A percentile compares a stretch with the other conserved stretches of the same genome.
Evolutionary conservation across 2,329 filamentous ascomycete genomes (phyloP).

Genomic region (Trichoderma aggressivum): DNA sequence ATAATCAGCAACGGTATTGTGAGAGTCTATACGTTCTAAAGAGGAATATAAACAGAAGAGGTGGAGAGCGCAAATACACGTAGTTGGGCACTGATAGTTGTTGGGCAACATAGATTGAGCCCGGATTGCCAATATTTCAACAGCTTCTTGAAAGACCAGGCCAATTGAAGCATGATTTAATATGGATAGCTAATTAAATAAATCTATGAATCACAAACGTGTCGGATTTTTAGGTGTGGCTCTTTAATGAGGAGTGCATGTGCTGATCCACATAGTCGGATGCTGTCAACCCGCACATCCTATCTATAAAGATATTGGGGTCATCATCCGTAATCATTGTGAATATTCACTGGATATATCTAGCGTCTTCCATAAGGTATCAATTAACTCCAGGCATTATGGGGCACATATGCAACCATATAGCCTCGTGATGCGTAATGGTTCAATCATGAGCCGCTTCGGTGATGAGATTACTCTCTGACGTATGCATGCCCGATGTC

Average conservation of each 20-base stretch:
- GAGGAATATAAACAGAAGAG: not conserved
- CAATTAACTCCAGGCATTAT: not conserved
- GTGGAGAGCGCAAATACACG: not conserved
- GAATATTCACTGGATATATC: not conserved
- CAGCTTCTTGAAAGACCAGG: not conserved
- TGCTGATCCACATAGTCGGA: too few relatives aligned
- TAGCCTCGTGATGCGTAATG: not conserved
- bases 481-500: not conserved
- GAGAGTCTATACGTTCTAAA: not conserved
- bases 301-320: not conserved
- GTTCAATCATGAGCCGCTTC: not conserved
- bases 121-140: not conserved
- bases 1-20: not conserved
- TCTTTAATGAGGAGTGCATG: not conserved
- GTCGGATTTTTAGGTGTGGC: not conserved
- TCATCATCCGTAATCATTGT: not conserved
- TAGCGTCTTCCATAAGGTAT: not conserved
- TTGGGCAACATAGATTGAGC: not conserved
- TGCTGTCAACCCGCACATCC: not conserved
- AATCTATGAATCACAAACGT: too few relatives aligned
- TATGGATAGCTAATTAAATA: too few relatives aligned
- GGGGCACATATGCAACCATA: not conserved
- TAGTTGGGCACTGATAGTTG: not conserved
- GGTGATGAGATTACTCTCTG: not conserved
- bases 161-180: not conserved